Percentiles rank a stretch among this genome's conserved stretches.
Conservation (phyloP, 805 yeast genomes). For the Teunomyces kruisii region DNA sequence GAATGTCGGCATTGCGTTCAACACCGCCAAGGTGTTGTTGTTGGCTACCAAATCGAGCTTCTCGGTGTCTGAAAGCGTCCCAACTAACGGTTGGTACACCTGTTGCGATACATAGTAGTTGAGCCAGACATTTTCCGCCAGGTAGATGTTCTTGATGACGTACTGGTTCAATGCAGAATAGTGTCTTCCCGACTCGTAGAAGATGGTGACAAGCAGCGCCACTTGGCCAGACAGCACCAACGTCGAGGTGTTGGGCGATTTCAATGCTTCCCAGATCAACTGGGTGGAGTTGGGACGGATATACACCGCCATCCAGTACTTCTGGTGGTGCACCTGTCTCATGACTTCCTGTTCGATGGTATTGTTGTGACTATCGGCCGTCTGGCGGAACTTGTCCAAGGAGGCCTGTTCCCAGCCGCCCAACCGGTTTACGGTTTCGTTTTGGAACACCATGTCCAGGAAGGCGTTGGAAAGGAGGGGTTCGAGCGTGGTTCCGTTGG, state of each 20-base stretch:
- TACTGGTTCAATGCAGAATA: constrained; percentile 32
- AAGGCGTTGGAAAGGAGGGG: constrained; percentile 21
- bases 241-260: constrained; percentile 6
- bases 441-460: constrained; percentile 13
- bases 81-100: constrained; percentile 18
- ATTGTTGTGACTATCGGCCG: constrained; percentile 18
- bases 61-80: constrained; percentile 14
- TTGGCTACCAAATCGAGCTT: constrained; percentile 9
- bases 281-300: constrained; percentile 27
- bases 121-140: constrained; percentile 21
- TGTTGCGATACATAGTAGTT: constrained; percentile 16
- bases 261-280: constrained; percentile 12
- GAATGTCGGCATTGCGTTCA: constrained; percentile 23
- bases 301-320: constrained; percentile 31
- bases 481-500: constrained; percentile 17
- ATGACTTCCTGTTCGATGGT: constrained; percentile 18
- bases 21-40: constrained; percentile 16
- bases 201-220: constrained; percentile 16
- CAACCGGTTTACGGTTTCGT: constrained; percentile 9
- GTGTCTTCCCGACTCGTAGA: constrained; percentile 31
- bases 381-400: constrained; percentile 10
- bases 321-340: constrained; percentile 24
- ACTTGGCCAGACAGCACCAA: constrained; percentile 11
- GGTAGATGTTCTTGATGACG: constrained; percentile 28
- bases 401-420: constrained; percentile 21